Evolutionary conservation across 2,329 filamentous ascomycete genomes (phyloP).

Genomic region (Elsinoe batatas): DNA sequence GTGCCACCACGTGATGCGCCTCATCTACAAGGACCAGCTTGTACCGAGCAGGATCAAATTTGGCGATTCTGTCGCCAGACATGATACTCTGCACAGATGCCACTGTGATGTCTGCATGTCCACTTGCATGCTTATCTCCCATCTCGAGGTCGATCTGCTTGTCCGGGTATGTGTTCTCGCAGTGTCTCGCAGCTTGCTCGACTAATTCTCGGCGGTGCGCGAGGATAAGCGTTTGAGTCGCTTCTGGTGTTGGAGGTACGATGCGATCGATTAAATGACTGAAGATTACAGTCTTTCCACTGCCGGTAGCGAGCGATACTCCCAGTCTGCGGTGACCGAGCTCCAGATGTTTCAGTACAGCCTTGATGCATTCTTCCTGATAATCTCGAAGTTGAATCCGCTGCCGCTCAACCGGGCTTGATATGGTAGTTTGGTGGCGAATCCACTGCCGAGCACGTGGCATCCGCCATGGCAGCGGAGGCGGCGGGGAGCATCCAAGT

Average conservation of each 20-base stretch:
- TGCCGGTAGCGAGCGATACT: constrained; percentile 75
- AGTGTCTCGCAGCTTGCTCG: constrained; percentile 85
- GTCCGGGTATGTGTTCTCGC: constrained; percentile 65
- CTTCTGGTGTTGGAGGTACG: constrained; percentile 43
- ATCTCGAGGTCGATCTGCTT: constrained; percentile 86
- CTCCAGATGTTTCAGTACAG: constrained; percentile 58
- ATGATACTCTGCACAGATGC: constrained; percentile 80
- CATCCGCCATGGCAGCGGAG: too few species aligned
- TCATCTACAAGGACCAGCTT: constrained; percentile 93
- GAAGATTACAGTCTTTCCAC: constrained; percentile 92
- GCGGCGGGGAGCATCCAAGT: too few species aligned
- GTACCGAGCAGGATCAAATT: constrained; percentile 70
- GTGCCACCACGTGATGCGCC: constrained; percentile 89
- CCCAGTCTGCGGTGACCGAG: constrained; percentile 67
- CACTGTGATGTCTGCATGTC: constrained; percentile 81
- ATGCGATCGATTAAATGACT: constrained; percentile 85
- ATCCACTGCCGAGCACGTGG: not conserved
- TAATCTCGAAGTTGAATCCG: constrained; percentile 63
- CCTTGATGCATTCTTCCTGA: constrained; percentile 79
- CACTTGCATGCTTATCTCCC: constrained; percentile 66
- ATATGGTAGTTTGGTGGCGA: not conserved
- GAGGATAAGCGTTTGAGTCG: constrained; percentile 75
- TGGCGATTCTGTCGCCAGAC: constrained; percentile 64
- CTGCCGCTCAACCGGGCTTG: not conserved
- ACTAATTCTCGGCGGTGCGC: constrained; percentile 89